Evolutionary conservation across 257 asterid genomes (phyloP).

Genomic region (Solanum lycopersicoides): DNA sequence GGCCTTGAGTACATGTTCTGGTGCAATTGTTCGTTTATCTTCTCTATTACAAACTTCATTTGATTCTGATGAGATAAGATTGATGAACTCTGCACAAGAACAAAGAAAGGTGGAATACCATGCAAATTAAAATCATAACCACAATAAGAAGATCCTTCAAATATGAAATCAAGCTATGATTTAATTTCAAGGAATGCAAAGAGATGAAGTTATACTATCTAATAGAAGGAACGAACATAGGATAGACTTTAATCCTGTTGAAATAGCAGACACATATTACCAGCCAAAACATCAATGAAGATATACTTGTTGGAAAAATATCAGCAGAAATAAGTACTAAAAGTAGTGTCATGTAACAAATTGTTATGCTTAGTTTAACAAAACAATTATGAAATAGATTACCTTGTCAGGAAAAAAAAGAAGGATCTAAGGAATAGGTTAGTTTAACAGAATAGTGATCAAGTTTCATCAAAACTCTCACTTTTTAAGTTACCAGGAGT

Average conservation of each 20-base stretch:
- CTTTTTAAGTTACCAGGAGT: neutral
- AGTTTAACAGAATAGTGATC: neutral
- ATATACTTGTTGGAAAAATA: neutral
- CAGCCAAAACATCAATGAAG: neutral
- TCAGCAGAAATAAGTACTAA: neutral
- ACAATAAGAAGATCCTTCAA: neutral
- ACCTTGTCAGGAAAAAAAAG: no score
- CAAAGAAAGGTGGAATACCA: neutral
- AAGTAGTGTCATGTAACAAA: no score
- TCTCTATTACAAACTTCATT: constrained; percentile 91
- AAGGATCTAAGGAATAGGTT: no score
- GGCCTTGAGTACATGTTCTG: constrained; percentile 94
- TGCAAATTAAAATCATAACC: neutral
- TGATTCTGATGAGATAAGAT: constrained; percentile 89
- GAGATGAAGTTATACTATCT: neutral
- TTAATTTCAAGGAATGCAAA: neutral
- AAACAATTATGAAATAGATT: neutral
- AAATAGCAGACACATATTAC: neutral
- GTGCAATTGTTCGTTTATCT: constrained; percentile 86
- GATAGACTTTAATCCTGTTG: neutral
- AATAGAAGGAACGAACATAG: neutral
- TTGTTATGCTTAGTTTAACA: neutral
- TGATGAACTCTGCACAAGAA: constrained; percentile 62
- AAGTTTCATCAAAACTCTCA: neutral
- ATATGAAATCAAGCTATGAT: neutral